Conservation (phyloP, 208 protist genomes). For the Trypanosoma rangeli region DNA sequence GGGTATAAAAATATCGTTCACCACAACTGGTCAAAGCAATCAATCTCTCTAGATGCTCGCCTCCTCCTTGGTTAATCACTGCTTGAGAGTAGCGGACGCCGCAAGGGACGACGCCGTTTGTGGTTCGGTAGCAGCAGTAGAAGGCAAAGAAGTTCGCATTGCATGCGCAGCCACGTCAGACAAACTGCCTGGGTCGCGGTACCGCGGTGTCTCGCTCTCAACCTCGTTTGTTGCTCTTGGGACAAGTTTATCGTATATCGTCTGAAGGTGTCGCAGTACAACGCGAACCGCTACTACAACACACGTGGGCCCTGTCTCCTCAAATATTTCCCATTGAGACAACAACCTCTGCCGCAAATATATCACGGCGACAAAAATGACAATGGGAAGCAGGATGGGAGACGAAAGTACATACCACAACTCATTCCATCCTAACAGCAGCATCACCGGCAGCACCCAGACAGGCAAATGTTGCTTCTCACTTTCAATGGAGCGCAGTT, state of each 20-base stretch:
- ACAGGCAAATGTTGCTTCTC: constrained; percentile 59
- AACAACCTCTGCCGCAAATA: constrained; percentile 73
- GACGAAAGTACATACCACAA: constrained; percentile 74
- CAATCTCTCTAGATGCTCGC: neutral
- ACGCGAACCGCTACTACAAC: constrained; percentile 55
- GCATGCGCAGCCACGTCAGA: constrained; percentile 9
- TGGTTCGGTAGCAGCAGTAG: neutral
- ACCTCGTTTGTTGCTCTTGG: neutral
- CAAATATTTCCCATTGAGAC: constrained; percentile 72
- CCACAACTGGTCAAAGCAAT: neutral
- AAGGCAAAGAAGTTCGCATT: neutral
- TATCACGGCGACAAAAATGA: constrained; percentile 46
- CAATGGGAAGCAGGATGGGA: constrained; percentile 58
- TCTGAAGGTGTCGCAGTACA: constrained; percentile 21
- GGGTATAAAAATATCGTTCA: neutral
- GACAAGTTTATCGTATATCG: neutral
- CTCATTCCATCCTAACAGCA: constrained; percentile 82
- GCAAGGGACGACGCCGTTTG: neutral
- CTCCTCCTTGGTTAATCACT: neutral
- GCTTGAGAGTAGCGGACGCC: neutral
- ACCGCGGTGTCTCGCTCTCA: neutral
- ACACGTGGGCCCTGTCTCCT: constrained; percentile 65
- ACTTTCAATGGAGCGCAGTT: constrained; percentile 68
- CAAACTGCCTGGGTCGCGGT: constrained; percentile 15
- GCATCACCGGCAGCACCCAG: constrained; percentile 73